Evolutionary conservation across 306 rosid species (phyloP).

Genomic region (Casuarina equisetifolia): DNA sequence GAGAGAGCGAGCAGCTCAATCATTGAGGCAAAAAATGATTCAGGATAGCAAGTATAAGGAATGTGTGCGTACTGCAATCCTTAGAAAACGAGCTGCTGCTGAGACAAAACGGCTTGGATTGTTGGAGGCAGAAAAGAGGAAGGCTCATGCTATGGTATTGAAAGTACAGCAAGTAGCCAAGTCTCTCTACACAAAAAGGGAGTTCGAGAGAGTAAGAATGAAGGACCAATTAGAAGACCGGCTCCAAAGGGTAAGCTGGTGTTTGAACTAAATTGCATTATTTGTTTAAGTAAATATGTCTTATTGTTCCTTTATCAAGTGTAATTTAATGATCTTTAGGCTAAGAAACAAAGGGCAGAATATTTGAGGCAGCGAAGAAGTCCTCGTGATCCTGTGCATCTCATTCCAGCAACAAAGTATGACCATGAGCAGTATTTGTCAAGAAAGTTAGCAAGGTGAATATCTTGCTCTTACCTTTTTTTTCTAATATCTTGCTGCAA

Average conservation of each 20-base stretch:
- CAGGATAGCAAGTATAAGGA: slow-evolving; percentile 53
- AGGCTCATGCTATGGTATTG: slow-evolving; percentile 46
- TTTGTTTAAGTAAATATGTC: not conserved
- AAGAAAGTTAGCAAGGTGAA: slow-evolving; percentile 23
- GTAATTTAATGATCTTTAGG: slow-evolving; percentile 6
- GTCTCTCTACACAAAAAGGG: slow-evolving; percentile 44
- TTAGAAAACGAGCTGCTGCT: slow-evolving; percentile 48
- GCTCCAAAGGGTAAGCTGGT: slow-evolving; percentile 45
- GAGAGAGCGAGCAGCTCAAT: slow-evolving; percentile 48
- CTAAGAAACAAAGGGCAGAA: slow-evolving; percentile 25
- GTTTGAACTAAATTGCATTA: not conserved
- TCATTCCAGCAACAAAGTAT: not conserved
- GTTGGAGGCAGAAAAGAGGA: slow-evolving; percentile 51
- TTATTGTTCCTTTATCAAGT: not conserved
- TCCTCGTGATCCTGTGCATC: not conserved
- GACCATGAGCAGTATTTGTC: slow-evolving; percentile 5
- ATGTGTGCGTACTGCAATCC: slow-evolving; percentile 46
- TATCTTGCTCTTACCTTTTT: not conserved
- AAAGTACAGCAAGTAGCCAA: slow-evolving; percentile 44
- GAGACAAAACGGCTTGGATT: slow-evolving; percentile 47
- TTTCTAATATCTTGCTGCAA: not conserved
- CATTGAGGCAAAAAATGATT: slow-evolving; percentile 37
- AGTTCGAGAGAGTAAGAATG: slow-evolving; percentile 43
- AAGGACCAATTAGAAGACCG: slow-evolving; percentile 52
- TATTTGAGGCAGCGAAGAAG: slow-evolving; percentile 22